Conservation (phyloP, 2,329 filamentous ascomycete species). For the Cyphellophora attinorum region DNA sequence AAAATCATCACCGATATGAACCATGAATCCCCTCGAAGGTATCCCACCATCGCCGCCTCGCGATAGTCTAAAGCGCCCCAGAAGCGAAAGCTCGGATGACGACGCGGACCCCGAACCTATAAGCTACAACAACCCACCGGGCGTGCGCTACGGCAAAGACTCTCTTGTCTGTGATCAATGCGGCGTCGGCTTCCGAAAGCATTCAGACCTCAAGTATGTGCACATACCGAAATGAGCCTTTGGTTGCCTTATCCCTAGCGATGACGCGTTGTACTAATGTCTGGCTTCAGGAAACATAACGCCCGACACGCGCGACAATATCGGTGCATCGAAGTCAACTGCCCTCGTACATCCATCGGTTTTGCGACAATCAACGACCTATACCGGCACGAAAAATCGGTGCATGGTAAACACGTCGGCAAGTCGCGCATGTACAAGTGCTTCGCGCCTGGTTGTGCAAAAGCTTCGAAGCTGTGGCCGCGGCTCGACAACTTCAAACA, state of each 20-base stretch:
- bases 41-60: neutral
- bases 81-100: neutral
- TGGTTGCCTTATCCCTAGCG: neutral
- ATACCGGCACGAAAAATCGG: slow-evolving; percentile 63
- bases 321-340: slow-evolving; percentile 49
- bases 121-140: neutral
- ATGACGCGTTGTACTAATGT: neutral
- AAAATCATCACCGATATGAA: too few species aligned
- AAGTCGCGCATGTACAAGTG: slow-evolving; percentile 38
- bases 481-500: slow-evolving; percentile 76
- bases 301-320: slow-evolving; percentile 60
- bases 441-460: slow-evolving; percentile 43
- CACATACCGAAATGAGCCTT: too few species aligned
- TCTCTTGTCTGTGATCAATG: slow-evolving; percentile 1
- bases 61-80: neutral
- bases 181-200: slow-evolving; percentile 1
- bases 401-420: slow-evolving; percentile 40
- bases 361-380: slow-evolving; percentile 76
- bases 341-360: slow-evolving; percentile 46
- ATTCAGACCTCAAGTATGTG: slow-evolving; percentile 2
- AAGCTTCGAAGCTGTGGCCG: slow-evolving; percentile 62
- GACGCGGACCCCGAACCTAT: neutral
- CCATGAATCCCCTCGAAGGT: too few species aligned
- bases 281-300: slow-evolving; percentile 55
- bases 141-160: neutral